Conservation (phyloP, 768 basidiomycete genomes). For the Pulveroboletus sp. region DNA sequence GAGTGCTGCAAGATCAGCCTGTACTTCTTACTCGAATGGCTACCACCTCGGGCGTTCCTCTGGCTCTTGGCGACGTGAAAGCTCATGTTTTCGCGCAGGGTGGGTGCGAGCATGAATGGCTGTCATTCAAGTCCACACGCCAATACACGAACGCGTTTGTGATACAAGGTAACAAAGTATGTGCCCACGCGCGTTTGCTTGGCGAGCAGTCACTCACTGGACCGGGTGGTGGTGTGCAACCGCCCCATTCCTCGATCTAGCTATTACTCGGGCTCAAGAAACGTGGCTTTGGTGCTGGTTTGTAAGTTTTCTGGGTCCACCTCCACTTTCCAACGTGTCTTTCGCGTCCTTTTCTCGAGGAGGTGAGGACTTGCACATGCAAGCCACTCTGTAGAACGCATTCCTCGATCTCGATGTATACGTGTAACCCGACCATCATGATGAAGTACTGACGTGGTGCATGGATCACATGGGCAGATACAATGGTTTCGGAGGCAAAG, state of each 20-base stretch:
- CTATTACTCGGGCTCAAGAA: conserved; percentile 76
- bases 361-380: background rate
- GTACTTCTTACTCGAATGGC: conserved; percentile 7
- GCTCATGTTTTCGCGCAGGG: conserved; percentile 35
- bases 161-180: conserved; percentile 46
- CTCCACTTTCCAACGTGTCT: background rate
- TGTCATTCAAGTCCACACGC: conserved; percentile 35
- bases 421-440: background rate
- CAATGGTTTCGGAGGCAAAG: conserved; percentile 89
- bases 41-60: conserved; percentile 29
- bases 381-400: background rate
- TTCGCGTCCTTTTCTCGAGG: background rate
- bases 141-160: conserved; percentile 73
- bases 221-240: background rate
- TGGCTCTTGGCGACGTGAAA: conserved; percentile 34
- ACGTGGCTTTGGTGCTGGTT: conserved; percentile 63
- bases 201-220: background rate
- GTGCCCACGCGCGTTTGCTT: conserved; percentile 12
- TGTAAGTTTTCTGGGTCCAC: conserved; percentile 36
- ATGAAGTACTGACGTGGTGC: background rate
- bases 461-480: conserved; percentile 41
- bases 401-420: background rate
- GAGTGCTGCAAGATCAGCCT: background rate
- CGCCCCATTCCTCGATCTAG: conserved; percentile 44
- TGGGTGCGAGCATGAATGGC: conserved; percentile 43